These are phyloP conservation scores for Pseudonitzschia pungens DNA, from an alignment of 108 stramenopile species.

Conservation along the genomic window DNA sequence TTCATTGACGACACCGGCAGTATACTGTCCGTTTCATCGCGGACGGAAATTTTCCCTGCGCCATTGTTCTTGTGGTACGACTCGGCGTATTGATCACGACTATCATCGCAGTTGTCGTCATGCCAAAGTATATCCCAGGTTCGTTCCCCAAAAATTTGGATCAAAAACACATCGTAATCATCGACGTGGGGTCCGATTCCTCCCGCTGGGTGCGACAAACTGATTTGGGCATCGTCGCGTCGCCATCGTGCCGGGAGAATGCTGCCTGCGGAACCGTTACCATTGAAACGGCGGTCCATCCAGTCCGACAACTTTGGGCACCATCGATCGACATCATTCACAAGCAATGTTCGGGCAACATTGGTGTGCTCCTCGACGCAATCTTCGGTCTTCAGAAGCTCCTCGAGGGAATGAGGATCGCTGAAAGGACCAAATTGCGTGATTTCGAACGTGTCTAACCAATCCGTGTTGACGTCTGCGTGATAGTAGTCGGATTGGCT, in stretches of 20 bases:
- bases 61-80: not conserved
- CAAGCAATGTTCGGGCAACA: slow-evolving; percentile 54
- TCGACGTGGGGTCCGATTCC: slow-evolving; percentile 95
- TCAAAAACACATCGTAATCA: slow-evolving; percentile 94
- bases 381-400: slow-evolving; percentile 14
- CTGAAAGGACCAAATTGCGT: slow-evolving; percentile 67
- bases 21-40: slow-evolving; percentile 56
- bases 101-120: not conserved
- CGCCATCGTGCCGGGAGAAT: slow-evolving; percentile 69
- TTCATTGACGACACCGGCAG: slow-evolving; percentile 55
- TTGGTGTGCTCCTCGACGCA: slow-evolving; percentile 14
- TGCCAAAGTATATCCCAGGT: slow-evolving; percentile 69
- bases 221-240: slow-evolving; percentile 89
- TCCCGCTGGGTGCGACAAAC: slow-evolving; percentile 63
- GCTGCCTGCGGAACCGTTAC: not conserved
- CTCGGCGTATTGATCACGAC: not conserved
- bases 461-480: not conserved
- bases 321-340: slow-evolving; percentile 86
- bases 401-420: slow-evolving; percentile 28
- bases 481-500: slow-evolving; percentile 42
- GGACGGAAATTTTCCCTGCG: slow-evolving; percentile 34
- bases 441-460: slow-evolving; percentile 42
- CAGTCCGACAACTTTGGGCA: slow-evolving; percentile 69
- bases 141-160: slow-evolving; percentile 79
- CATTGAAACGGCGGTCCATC: slow-evolving; percentile 57